Conservation (phyloP, 139 green algal species). For the Volvox africanus region DNA sequence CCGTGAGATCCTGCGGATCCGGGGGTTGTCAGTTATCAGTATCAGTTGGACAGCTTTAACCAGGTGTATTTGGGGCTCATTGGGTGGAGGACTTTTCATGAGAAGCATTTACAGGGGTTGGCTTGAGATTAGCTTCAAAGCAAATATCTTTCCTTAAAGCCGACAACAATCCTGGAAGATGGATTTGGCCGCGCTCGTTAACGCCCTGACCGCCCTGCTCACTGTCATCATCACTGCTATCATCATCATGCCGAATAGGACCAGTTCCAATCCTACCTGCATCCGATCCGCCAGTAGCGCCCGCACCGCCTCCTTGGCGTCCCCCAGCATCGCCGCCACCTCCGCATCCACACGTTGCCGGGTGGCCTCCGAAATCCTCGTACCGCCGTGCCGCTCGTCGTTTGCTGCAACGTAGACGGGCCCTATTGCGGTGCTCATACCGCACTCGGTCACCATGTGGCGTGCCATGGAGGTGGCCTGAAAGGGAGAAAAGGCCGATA, state of each 20-base stretch:
- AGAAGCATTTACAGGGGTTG: too few species aligned
- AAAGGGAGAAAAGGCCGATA: constrained; percentile 46
- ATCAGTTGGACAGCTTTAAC: not conserved
- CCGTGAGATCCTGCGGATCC: constrained; percentile 60
- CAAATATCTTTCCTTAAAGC: too few species aligned
- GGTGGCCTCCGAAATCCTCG: constrained; percentile 51
- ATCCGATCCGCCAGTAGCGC: constrained; percentile 81
- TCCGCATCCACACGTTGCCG: constrained; percentile 71
- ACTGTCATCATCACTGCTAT: not conserved
- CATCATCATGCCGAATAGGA: too few species aligned
- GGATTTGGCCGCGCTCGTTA: too few species aligned
- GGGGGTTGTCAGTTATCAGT: not conserved
- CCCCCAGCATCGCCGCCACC: constrained; percentile 77
- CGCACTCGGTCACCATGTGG: constrained; percentile 93
- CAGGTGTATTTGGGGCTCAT: too few species aligned
- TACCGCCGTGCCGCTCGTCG: constrained; percentile 50
- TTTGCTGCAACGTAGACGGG: constrained; percentile 72
- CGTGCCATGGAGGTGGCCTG: constrained; percentile 87
- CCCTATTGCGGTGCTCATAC: constrained; percentile 84
- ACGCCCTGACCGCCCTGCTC: too few species aligned
- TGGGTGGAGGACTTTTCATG: too few species aligned
- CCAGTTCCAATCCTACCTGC: constrained; percentile 30
- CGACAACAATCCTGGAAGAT: too few species aligned
- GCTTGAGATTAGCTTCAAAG: too few species aligned
- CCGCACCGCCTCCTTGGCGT: constrained; percentile 76